Evolutionary conservation across 495 filamentous ascomycete species (phyloP).

Genomic region (Penicillium desertorum): DNA sequence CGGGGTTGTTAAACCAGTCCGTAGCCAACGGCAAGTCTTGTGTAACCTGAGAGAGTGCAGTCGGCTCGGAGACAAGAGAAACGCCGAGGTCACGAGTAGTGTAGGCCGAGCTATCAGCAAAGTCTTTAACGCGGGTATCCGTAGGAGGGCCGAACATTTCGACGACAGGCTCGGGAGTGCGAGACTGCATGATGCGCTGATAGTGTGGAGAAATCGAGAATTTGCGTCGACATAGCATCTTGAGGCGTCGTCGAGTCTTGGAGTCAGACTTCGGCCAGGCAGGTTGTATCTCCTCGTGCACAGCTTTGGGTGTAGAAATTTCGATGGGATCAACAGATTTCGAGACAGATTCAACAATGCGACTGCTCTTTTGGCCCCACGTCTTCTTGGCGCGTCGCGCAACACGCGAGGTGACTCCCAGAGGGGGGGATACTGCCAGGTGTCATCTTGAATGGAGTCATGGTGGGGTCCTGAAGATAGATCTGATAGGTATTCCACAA

Average conservation of each 20-base stretch:
- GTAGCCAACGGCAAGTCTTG: constrained; percentile 30
- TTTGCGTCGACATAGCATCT: constrained; percentile 77
- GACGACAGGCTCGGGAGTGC: constrained; percentile 70
- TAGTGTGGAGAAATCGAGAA: constrained; percentile 66
- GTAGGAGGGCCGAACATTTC: constrained; percentile 43
- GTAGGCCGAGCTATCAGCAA: constrained; percentile 42
- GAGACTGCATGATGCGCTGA: constrained; percentile 68
- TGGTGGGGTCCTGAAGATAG: constrained; percentile 87
- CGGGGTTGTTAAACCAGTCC: constrained; percentile 41
- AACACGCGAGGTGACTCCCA: constrained; percentile 87
- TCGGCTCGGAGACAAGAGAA: constrained; percentile 75
- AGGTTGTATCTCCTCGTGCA: constrained; percentile 28
- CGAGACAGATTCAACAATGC: constrained; percentile 13
- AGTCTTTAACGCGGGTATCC: constrained; percentile 23
- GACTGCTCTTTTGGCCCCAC: constrained; percentile 57
- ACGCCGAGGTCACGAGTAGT: constrained; percentile 79
- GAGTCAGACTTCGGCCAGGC: constrained; percentile 82
- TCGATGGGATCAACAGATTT: constrained; percentile 49
- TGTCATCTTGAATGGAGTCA: constrained; percentile 89
- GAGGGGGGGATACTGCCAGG: constrained; percentile 79
- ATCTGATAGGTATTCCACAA: constrained; percentile 87
- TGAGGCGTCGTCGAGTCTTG: constrained; percentile 76
- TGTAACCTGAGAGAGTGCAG: constrained; percentile 66
- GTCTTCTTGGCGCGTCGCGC: constrained; percentile 79
- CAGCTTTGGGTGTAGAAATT: constrained; percentile 60